Evolutionary conservation across 2,329 filamentous ascomycete species (phyloP).

Genomic region (Colletotrichum sp.): DNA sequence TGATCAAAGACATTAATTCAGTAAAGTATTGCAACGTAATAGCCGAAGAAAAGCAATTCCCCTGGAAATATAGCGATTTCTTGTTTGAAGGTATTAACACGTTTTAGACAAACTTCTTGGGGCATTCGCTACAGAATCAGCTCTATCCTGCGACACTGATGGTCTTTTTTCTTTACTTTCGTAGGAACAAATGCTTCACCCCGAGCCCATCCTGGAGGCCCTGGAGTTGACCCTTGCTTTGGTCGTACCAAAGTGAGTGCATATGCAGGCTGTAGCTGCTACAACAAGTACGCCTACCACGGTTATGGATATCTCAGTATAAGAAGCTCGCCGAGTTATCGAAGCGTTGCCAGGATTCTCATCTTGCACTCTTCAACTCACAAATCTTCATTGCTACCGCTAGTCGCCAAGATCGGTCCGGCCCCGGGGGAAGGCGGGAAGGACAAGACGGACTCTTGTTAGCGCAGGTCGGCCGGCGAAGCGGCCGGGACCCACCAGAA

Average conservation of each 20-base stretch:
- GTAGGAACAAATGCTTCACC: not conserved
- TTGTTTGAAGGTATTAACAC: not conserved
- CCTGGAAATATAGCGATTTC: not conserved
- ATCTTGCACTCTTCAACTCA: not conserved
- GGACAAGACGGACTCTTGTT: not conserved
- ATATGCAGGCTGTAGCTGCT: not conserved
- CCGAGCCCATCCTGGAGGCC: not conserved
- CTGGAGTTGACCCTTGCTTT: not conserved
- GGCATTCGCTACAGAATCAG: not conserved
- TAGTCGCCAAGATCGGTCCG: not conserved
- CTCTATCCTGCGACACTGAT: not conserved
- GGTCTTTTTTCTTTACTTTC: not conserved
- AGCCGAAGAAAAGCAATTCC: not conserved
- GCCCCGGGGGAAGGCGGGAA: not conserved
- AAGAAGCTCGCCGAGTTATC: not conserved
- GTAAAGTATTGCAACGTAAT: not conserved
- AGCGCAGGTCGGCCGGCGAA: not conserved
- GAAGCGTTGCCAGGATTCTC: not conserved
- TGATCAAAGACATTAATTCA: not conserved
- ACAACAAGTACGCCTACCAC: not conserved
- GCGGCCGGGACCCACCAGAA: not conserved
- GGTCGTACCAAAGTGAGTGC: not conserved
- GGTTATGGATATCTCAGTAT: accelerated
- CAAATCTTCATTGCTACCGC: not conserved
- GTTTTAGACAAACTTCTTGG: not conserved